A percentile compares a stretch with the other conserved stretches of the same genome.
These are phyloP conservation scores for Heteromeles arbutifolia DNA, from an alignment of 306 rosid species.

Conservation along the genomic window DNA sequence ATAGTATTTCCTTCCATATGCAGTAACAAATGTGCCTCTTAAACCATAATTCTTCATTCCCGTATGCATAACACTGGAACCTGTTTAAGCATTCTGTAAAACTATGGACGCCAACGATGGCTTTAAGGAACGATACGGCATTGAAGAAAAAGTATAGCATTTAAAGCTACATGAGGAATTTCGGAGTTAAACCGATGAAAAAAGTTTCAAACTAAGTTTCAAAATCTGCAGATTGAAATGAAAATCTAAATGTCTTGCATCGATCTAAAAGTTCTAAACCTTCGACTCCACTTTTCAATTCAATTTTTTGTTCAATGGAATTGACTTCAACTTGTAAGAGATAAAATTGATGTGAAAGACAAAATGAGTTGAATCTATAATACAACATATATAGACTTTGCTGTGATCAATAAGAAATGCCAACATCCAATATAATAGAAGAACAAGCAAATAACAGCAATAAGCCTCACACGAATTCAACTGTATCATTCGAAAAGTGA, in stretches of 20 bases:
- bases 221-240: neutral
- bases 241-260: neutral
- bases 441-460: constrained; percentile 35
- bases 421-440: constrained; percentile 35
- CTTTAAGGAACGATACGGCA: neutral
- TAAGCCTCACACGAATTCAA: constrained; percentile 28
- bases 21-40: neutral
- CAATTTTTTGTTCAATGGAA: neutral
- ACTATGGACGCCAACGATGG: neutral
- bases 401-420: constrained; percentile 18
- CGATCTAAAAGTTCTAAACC: neutral
- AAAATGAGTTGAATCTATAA: constrained; percentile 19
- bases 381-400: constrained; percentile 28
- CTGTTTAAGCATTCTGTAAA: constrained; percentile 1
- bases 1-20: neutral
- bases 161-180: neutral
- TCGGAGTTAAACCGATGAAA: neutral
- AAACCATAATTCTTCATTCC: neutral
- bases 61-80: neutral
- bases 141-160: neutral
- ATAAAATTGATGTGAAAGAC: constrained; percentile 4
- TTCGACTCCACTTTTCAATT: neutral
- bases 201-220: neutral
- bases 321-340: neutral
- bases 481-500: constrained; percentile 32